Evolutionary conservation across 2,329 filamentous ascomycete species (phyloP), one percentile per base, ranked within the genome.

Genomic region (Calonectria hongkongensis): DNA sequence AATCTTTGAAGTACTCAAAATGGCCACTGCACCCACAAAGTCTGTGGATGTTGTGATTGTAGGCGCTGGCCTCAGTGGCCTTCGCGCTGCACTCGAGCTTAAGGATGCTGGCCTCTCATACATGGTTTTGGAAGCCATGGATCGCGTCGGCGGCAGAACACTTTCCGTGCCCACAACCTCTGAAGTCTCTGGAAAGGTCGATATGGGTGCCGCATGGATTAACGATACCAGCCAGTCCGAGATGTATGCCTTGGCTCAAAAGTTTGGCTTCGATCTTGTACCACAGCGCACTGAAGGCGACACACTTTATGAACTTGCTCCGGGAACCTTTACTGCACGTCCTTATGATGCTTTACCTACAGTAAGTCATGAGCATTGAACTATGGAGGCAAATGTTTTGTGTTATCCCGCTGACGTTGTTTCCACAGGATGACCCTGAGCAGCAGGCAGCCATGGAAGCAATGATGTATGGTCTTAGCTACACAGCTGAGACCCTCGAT

Each of bases 51-150:
- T 66, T 28, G 25, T 50, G n/a, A 58, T 66, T 16, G 54, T 71
- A n/a, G 68, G 68, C 18, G 50, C 62, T 16, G 68, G 68, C 2
- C 68, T 66, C 21, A 66, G 60, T 18, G 68, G 68, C n/a, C 48
- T 70, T 6, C 60, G 50, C 10, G 68, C 68, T 4, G 68, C 68
- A 9, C 36, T 21, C 3, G 68, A 70, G 8, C 2, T 70, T 2
- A 50, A 60, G 2, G 16, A 50, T 30, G 68, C 60, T 16, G 68
- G 50, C 6, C 27, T 45, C 13, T 66, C 68, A 2, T 71, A 58
- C 18, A 43, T 66, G 15, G 51, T 71, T 13, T 28, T 66, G 3
- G 68, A 71, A 41, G 68, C 68, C 18, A 66, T 47, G 39, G 48
- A 66, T 13, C 62, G 50, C 28, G 62, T 66, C 9, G 50, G 68